Percentiles rank a stretch among this genome's conserved stretches.
Conservation (phyloP, 1,284 basidiomycete genomes). For the Somion occarium region DNA sequence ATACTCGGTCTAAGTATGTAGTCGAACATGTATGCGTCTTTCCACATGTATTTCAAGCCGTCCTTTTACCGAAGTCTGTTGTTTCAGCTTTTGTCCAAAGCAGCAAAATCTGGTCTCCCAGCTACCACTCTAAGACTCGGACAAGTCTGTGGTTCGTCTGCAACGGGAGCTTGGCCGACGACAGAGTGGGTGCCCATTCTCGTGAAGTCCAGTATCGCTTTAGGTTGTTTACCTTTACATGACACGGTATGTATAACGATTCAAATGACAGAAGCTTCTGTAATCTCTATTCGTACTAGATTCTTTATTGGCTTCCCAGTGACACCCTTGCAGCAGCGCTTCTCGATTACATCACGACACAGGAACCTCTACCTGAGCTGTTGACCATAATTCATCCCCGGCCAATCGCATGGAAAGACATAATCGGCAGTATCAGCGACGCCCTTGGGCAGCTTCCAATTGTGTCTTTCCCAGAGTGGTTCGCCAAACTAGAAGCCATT, state of each 20-base stretch:
- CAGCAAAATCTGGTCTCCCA: slow-evolving; percentile 4
- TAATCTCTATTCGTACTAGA: slow-evolving; percentile 1
- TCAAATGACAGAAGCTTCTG: background rate
- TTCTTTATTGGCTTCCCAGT: slow-evolving; percentile 13
- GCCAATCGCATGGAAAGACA: slow-evolving; percentile 9
- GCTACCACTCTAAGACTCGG: slow-evolving; percentile 11
- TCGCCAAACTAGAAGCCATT: slow-evolving; percentile 9
- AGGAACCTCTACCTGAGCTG: slow-evolving; percentile 3
- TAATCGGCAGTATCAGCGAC: slow-evolving; percentile 6
- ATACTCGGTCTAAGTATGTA: slow-evolving; percentile 14
- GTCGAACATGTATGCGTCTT: slow-evolving; percentile 9
- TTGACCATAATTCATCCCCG: slow-evolving; percentile 15
- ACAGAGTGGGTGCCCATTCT: slow-evolving; percentile 16
- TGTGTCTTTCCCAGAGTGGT: slow-evolving; percentile 10
- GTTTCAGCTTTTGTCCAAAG: slow-evolving; percentile 10
- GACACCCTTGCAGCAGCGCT: slow-evolving; percentile 12
- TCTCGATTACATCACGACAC: slow-evolving; percentile 9
- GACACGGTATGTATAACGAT: slow-evolving; percentile 16
- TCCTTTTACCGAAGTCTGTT: no score
- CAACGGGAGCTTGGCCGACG: slow-evolving; percentile 13
- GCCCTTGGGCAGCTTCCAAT: slow-evolving; percentile 5
- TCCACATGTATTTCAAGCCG: no score
- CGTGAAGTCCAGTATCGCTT: slow-evolving; percentile 11
- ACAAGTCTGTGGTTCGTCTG: slow-evolving; percentile 13
- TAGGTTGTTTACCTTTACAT: slow-evolving; percentile 4